phyloP scores from a whole-genome alignment of 2,329 filamentous ascomycete genomes.

The Capronia coronata region DNA sequence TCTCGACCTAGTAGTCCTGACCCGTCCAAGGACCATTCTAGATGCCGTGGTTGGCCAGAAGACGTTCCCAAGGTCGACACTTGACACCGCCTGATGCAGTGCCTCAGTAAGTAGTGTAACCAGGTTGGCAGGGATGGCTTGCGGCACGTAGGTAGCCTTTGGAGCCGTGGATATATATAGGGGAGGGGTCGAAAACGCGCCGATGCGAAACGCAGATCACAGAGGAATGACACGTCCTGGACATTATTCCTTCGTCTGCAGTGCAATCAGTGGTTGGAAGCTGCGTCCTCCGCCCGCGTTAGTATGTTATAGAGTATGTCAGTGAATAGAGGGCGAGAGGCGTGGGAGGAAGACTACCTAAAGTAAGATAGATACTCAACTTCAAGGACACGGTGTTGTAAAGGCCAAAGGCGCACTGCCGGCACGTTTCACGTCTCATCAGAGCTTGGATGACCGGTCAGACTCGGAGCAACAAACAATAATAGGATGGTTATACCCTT shows the following conservation, averaged over 20 bases:
- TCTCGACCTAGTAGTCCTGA: no score
- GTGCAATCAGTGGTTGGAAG: background rate
- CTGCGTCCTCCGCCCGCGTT: background rate
- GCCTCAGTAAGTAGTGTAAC: background rate
- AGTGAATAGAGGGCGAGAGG: no score
- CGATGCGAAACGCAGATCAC: background rate
- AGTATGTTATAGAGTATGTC: no score
- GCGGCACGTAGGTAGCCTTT: constrained; percentile 1
- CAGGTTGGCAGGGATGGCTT: background rate
- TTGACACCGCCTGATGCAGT: constrained; percentile 1
- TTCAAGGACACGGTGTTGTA: no score
- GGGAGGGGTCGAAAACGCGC: background rate
- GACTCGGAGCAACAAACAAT: no score
- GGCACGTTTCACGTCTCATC: no score
- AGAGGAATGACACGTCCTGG: constrained; percentile 6
- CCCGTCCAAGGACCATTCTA: no score
- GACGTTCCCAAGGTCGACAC: background rate
- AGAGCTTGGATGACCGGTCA: no score
- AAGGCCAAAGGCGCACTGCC: no score
- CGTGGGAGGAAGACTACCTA: no score
- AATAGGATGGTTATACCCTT: no score
- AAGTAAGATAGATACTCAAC: no score
- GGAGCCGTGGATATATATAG: constrained; percentile 2
- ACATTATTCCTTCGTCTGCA: background rate
- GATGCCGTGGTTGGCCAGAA: background rate